Conservation (phyloP, 2,329 filamentous ascomycete genomes). For the Thielaviopsis euricoi region DNA sequence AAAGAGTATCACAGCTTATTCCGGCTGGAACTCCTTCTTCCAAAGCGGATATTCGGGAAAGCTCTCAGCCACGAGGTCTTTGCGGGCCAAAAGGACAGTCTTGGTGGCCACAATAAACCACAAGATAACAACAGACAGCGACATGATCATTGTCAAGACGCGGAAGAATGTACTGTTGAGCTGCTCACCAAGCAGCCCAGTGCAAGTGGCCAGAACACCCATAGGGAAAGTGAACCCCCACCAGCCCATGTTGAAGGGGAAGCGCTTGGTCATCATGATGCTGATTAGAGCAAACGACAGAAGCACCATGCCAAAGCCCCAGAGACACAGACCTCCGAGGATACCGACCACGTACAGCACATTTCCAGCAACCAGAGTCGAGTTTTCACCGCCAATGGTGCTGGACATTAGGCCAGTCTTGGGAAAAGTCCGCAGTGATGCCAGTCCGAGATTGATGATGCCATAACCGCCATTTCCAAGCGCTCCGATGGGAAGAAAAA, state of each 20-base stretch:
- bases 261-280: slow-evolving; percentile 22
- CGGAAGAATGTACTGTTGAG: slow-evolving; percentile 28
- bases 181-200: slow-evolving; percentile 23
- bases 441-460: slow-evolving; percentile 33
- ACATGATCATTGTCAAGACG: slow-evolving; percentile 23
- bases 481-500: slow-evolving; percentile 50
- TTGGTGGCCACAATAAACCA: slow-evolving; percentile 26
- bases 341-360: slow-evolving; percentile 44
- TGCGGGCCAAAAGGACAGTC: slow-evolving; percentile 20
- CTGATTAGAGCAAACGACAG: slow-evolving; percentile 27
- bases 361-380: slow-evolving; percentile 21
- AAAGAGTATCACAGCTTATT: neutral
- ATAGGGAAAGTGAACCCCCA: slow-evolving; percentile 32
- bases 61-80: slow-evolving; percentile 10
- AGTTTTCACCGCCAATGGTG: slow-evolving; percentile 14
- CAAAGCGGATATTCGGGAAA: slow-evolving; percentile 10
- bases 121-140: slow-evolving; percentile 24
- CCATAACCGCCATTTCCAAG: slow-evolving; percentile 51
- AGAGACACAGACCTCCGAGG: slow-evolving; percentile 26
- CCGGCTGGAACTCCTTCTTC: slow-evolving; percentile 12
- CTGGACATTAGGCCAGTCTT: slow-evolving; percentile 18
- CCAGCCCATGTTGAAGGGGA: slow-evolving; percentile 31
- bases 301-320: slow-evolving; percentile 29
- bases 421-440: slow-evolving; percentile 26
- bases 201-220: slow-evolving; percentile 27